Percentiles rank a stretch among this genome's conserved stretches.
These are phyloP conservation scores for Hyaloscypha variabilis DNA, from an alignment of 495 filamentous ascomycete genomes.

Conservation along the genomic window DNA sequence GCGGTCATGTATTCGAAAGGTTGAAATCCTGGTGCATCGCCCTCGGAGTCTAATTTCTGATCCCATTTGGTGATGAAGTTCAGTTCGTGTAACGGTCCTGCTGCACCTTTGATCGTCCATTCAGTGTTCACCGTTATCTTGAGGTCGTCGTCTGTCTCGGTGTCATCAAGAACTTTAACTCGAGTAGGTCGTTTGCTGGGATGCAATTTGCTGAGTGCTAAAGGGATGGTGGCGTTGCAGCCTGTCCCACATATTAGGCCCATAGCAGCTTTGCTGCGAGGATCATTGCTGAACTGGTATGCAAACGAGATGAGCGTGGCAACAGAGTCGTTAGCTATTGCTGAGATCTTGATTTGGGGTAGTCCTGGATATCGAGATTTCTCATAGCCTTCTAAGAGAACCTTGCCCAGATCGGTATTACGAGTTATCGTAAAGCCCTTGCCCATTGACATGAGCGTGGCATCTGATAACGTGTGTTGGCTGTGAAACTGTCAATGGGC, in stretches of 20 bases:
- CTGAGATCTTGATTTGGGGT: constrained; percentile 69
- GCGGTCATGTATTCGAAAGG: constrained; percentile 89
- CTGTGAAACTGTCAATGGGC: constrained; percentile 36
- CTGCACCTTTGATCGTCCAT: constrained; percentile 79
- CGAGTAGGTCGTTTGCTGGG: constrained; percentile 57
- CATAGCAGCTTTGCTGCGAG: constrained; percentile 69
- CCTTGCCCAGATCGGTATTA: constrained; percentile 69
- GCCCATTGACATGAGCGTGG: constrained; percentile 83
- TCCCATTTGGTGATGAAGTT: constrained; percentile 76
- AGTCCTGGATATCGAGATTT: constrained; percentile 45
- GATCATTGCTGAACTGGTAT: constrained; percentile 59
- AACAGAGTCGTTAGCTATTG: constrained; percentile 82
- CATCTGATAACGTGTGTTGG: constrained; percentile 74
- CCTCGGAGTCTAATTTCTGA: constrained; percentile 59
- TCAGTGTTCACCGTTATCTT: constrained; percentile 83
- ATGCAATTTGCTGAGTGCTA: constrained; percentile 65
- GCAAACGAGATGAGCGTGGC: constrained; percentile 78
- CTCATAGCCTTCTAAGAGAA: constrained; percentile 70
- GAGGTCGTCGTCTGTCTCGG: constrained; percentile 34
- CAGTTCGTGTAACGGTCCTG: constrained; percentile 63
- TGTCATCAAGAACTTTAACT: constrained; percentile 40
- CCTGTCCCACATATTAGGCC: constrained; percentile 84
- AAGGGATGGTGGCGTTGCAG: constrained; percentile 79
- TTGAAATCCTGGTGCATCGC: constrained; percentile 77
- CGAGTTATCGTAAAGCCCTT: constrained; percentile 83